Base-by-base conservation (phyloP, 164 flowering plant genomes). In the Chloranthus sessilifolius region DNA sequence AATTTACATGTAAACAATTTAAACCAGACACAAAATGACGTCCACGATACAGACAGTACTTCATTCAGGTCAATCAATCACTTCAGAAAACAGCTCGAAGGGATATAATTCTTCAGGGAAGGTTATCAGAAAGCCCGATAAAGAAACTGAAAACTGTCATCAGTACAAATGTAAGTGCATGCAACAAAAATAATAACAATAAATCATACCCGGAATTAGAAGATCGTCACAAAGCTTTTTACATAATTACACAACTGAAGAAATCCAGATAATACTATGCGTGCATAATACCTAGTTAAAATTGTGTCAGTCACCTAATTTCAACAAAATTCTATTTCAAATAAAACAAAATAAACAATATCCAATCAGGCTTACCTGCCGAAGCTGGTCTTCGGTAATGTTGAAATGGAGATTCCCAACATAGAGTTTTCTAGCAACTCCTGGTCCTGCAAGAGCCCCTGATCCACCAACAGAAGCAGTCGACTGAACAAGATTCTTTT, bases 371-470 rank as follows among this genome's bases (percentile, higher is more conserved):
- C 19, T 51, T 60, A 88, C 96, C 91, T 81, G 88, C 39, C 82
- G 72, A 53, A 91, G 95, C 56, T 83, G 87, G 38, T 67, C 69
- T 53, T 91, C 96, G 10, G 95, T 91, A 78, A 88, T 91, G 71
- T 81, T 87, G 68, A 91, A 91, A 51, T 91, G 98, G 11, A 91
- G 58, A 59, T 91, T 91, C 39, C 98, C 98, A 40, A 91, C 91
- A 68, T 91, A 91, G 10, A 91, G 66, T 58, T 78, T 88, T 50
- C 98, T 78, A 57, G 83, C 96, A 40, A 74, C 77, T 24, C 80
- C 82, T 30, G 82, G 86, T 24, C 58, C 56, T 11, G 68, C 50
- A 43, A 58, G 52, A 60, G 69, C 79, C 27, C 65, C 70, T 44
- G 80, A 7, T 35, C 71, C 71, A 8, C 74, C 83, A 60, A 57